Evolutionary conservation across 176 grass and related monocot genomes (phyloP).

Genomic region (Sorghum bicolor): DNA sequence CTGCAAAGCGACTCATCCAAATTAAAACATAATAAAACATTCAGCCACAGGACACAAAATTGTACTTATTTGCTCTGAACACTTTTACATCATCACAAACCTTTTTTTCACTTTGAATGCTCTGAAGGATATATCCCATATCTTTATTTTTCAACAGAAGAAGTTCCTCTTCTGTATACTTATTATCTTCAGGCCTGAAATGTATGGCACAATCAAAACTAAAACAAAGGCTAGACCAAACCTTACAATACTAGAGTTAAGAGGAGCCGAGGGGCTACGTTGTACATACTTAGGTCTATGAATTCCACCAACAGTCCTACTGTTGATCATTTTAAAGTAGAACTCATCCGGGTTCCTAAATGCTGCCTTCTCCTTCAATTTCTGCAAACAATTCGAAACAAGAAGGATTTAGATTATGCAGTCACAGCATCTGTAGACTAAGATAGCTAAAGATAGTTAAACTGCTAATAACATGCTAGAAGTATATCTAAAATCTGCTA

Average conservation of each 20-base stretch:
- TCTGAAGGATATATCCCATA: slow-evolving; percentile 79
- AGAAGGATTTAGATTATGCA: not conserved
- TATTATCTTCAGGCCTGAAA: slow-evolving; percentile 78
- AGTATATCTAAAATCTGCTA: not conserved
- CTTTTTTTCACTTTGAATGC: slow-evolving; percentile 87
- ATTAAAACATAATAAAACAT: not conserved
- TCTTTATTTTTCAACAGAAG: slow-evolving; percentile 91
- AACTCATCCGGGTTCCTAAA: slow-evolving; percentile 92
- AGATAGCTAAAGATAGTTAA: not conserved
- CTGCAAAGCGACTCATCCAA: slow-evolving; percentile 34
- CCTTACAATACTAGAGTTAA: not conserved
- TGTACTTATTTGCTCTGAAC: not conserved
- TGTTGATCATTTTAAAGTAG: slow-evolving; percentile 95
- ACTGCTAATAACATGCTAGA: not conserved
- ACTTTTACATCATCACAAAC: slow-evolving; percentile 28
- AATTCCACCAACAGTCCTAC: slow-evolving; percentile 55
- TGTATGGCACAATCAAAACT: not conserved
- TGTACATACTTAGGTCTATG: slow-evolving; percentile 63
- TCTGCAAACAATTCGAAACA: slow-evolving; percentile 37
- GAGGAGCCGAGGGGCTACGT: not conserved
- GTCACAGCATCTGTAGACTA: not conserved
- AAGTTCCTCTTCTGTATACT: slow-evolving; percentile 77
- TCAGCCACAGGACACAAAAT: not conserved
- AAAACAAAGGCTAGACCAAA: slow-evolving; percentile 19
- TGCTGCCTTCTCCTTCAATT: slow-evolving; percentile 74